These are phyloP conservation scores for Auriscalpium microsporum DNA, from an alignment of 768 basidiomycete species.

Conservation along the genomic window DNA sequence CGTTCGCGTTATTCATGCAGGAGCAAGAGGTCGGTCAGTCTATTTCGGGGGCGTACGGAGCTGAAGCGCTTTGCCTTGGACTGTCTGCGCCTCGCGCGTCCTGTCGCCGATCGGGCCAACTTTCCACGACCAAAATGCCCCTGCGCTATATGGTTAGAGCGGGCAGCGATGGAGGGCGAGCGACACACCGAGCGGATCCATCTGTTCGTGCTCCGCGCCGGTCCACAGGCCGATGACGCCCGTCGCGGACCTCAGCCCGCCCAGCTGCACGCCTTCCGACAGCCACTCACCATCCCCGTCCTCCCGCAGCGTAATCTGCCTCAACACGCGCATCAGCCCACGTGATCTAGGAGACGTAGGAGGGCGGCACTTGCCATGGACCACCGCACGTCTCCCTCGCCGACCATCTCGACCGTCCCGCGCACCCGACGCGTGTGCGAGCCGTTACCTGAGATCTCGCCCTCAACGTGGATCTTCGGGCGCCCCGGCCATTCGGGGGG, in stretches of 20 bases:
- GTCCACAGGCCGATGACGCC: slow-evolving; percentile 54
- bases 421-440: slow-evolving; percentile 30
- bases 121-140: slow-evolving; percentile 39
- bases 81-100: not conserved
- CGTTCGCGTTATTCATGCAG: too few relatives aligned
- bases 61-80: slow-evolving; percentile 5
- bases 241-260: slow-evolving; percentile 41
- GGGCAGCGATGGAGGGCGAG: not conserved
- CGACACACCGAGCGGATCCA: slow-evolving; percentile 35
- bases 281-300: slow-evolving; percentile 37
- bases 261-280: slow-evolving; percentile 50
- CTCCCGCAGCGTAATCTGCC: slow-evolving; percentile 18
- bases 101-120: slow-evolving; percentile 17
- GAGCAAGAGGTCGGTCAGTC: not conserved
- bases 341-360: not conserved
- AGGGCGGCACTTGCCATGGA: slow-evolving; percentile 29
- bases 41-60: not conserved
- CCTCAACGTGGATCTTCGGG: slow-evolving; percentile 44
- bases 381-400: slow-evolving; percentile 45
- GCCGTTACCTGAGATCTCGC: slow-evolving; percentile 32
- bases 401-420: slow-evolving; percentile 41
- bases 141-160: slow-evolving; percentile 14
- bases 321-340: not conserved
- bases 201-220: slow-evolving; percentile 35
- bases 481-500: slow-evolving; percentile 24